Base-by-base conservation (phyloP, 306 rosid species). In the Lagenaria siceraria region DNA sequence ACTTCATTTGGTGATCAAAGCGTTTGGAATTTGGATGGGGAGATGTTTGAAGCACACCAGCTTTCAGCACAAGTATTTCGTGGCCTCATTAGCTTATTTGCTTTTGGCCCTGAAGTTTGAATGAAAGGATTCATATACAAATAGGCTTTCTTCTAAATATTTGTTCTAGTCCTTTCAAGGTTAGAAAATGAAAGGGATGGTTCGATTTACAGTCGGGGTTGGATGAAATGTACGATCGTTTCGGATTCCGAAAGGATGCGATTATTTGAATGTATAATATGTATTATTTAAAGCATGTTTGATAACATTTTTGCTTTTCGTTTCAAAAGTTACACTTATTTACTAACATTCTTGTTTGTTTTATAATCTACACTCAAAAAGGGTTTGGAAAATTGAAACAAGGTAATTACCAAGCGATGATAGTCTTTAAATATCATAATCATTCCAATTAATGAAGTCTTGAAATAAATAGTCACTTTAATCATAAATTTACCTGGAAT, bases 11-110 rank as follows among this genome's bases (percentile, higher is more conserved):
- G 98, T 69, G 81, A 82, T 1, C 87, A 95, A 86, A 88, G 98
- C 59, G 84, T 92, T 14, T 95, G 98, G 98, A 92, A 95, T 85
- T 77, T 92, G 80, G 98, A 95, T 22, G 97, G 98, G 1, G 96
- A 95, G 86, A 69, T 82, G 74, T 86, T 95, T 77, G 86, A 74
- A 78, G 98, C 98, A 48, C 98, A 95, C 78, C 88, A 95, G 75
- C 89, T 95, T 38, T 95, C 98, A 13, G 97, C 97, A 3, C 98
- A 92, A 87, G 98, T 95, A 52, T 85, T 89, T 52, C 86, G 88
- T 29, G 97, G 98, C 79, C 98, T 95, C 43, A 79, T 95, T 52
- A 85, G 85, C 88, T 80, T 92, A 69, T 95, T 95, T 76, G 97
- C 97, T 54, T 64, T 93, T 59, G 97, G 97, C 78, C 98, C 98